phyloP scores from a whole-genome alignment of 1,284 basidiomycete genomes.

The Sanghuangporus baumii region DNA sequence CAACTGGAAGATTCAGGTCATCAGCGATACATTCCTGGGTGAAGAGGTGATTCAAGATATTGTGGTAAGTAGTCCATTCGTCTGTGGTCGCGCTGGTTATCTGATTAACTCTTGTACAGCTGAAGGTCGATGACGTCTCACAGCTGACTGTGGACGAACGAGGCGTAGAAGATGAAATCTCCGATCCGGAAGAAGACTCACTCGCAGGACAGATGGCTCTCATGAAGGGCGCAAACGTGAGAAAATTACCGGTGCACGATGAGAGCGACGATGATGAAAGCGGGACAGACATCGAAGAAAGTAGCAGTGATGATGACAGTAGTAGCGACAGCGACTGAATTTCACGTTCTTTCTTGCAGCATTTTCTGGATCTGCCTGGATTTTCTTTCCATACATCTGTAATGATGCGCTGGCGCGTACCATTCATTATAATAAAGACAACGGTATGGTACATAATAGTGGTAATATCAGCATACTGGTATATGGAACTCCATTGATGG shows the following conservation, averaged over 20 bases:
- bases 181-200: slow-evolving; percentile 92
- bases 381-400: neutral
- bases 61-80: slow-evolving; percentile 42
- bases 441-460: neutral
- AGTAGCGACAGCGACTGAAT: slow-evolving; percentile 35
- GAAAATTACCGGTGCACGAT: slow-evolving; percentile 41
- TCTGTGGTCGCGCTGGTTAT: neutral
- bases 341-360: neutral
- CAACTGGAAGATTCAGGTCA: slow-evolving; percentile 83
- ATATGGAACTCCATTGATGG: neutral
- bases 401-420: neutral
- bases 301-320: slow-evolving; percentile 39
- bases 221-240: slow-evolving; percentile 90
- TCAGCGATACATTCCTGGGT: slow-evolving; percentile 87
- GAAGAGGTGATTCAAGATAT: slow-evolving; percentile 74
- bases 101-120: slow-evolving; percentile 36
- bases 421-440: neutral
- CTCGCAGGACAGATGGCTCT: slow-evolving; percentile 98
- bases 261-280: slow-evolving; percentile 41
- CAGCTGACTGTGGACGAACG: slow-evolving; percentile 54
- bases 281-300: slow-evolving; percentile 40
- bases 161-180: slow-evolving; percentile 83
- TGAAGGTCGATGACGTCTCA: slow-evolving; percentile 76
- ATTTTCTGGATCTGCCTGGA: neutral
- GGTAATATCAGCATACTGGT: neutral